Conservation (phyloP, 306 rosid species). For the Oxytropis ochrocephala region DNA sequence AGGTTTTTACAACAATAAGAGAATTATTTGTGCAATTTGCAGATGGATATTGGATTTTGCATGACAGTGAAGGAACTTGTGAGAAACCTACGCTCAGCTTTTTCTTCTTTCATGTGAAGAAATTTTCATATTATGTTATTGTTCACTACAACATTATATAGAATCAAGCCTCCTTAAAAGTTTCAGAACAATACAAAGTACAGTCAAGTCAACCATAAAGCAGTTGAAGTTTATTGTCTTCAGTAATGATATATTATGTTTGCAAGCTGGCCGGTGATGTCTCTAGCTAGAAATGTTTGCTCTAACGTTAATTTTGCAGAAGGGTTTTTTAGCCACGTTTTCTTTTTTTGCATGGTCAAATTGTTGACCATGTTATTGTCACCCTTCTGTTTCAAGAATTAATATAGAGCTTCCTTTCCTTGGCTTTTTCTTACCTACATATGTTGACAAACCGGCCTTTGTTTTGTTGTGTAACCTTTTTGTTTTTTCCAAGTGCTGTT, state of each 20-base stretch:
- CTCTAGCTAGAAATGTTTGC: conserved; percentile 30
- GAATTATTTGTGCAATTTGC: conserved; percentile 22
- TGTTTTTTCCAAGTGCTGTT: not conserved
- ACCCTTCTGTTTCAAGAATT: conserved; percentile 37
- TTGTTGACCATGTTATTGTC: conserved; percentile 38
- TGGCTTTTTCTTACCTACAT: conserved; percentile 21
- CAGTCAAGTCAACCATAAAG: not conserved
- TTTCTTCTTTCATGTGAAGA: conserved; percentile 44
- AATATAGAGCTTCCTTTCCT: conserved; percentile 27
- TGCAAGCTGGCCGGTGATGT: conserved; percentile 39
- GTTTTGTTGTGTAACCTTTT: conserved; percentile 32
- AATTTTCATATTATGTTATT: conserved; percentile 15
- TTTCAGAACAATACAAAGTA: conserved; percentile 23
- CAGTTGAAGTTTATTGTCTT: conserved; percentile 22
- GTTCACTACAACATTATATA: not conserved
- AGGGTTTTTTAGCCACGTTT: conserved; percentile 33
- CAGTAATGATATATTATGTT: conserved; percentile 15
- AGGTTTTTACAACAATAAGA: not conserved
- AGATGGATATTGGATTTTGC: conserved; percentile 73
- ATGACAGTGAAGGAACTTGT: conserved; percentile 68
- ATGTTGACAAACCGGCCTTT: conserved; percentile 30
- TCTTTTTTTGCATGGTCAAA: conserved; percentile 47
- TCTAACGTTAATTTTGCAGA: conserved; percentile 49
- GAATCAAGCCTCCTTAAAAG: not conserved
- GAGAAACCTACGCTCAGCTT: conserved; percentile 52